phyloP scores from a whole-genome alignment of 2,329 filamentous ascomycete genomes.

The Sordariomycetes sp. region DNA sequence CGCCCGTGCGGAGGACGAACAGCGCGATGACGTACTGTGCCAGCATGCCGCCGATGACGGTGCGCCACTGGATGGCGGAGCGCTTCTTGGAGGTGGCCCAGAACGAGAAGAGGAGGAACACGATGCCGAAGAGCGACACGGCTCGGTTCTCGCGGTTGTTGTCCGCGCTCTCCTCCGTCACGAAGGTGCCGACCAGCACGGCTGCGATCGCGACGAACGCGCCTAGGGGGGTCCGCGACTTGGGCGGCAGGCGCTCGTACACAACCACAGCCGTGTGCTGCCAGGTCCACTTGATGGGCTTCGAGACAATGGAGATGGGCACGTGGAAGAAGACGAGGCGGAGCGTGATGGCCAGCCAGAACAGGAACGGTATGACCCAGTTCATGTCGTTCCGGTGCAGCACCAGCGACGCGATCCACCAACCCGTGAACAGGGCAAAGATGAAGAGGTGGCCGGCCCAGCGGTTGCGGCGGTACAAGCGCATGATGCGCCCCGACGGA shows the following conservation, averaged over 20 bases:
- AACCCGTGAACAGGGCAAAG: conserved; percentile 37
- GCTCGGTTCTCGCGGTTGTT: conserved; percentile 75
- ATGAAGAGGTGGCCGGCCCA: conserved; percentile 34
- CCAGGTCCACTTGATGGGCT: conserved; percentile 59
- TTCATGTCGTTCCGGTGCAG: conserved; percentile 62
- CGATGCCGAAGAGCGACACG: conserved; percentile 68
- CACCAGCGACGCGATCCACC: conserved; percentile 69
- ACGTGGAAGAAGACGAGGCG: conserved; percentile 67
- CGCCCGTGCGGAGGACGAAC: conserved; percentile 73
- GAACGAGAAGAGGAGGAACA: conserved; percentile 57
- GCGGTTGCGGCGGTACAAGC: conserved; percentile 32
- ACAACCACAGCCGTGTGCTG: conserved; percentile 48
- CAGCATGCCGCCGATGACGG: conserved; percentile 81
- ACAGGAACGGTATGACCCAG: conserved; percentile 75
- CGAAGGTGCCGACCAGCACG: conserved; percentile 71
- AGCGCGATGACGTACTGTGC: conserved; percentile 80
- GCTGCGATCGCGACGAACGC: conserved; percentile 55
- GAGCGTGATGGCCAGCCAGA: conserved; percentile 66
- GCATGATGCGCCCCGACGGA: conserved; percentile 13
- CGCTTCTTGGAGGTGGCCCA: conserved; percentile 64
- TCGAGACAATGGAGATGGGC: conserved; percentile 54
- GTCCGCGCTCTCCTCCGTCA: conserved; percentile 56
- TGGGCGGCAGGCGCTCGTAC: conserved; percentile 54
- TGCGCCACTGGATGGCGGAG: conserved; percentile 57
- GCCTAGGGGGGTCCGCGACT: conserved; percentile 38